Evolutionary conservation across 108 stramenopile species (phyloP).

Genomic region (Cyclotella choctawhatcheeana): DNA sequence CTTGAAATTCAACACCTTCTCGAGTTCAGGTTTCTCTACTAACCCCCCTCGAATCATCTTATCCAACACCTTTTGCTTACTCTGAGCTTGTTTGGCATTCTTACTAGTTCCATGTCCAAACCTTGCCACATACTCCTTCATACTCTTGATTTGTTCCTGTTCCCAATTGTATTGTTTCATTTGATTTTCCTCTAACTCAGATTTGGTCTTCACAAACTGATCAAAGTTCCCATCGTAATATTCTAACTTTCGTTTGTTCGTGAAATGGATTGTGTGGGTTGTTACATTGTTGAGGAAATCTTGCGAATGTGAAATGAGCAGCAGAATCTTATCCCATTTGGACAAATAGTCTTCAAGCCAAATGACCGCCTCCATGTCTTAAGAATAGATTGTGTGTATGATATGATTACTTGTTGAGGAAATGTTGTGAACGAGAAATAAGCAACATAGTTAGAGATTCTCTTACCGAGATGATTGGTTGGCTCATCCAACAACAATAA

Average conservation of each 20-base stretch:
- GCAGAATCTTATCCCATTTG: constrained; percentile 90
- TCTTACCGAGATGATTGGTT: constrained; percentile 97
- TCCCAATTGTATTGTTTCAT: constrained; percentile 98
- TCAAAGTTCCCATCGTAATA: constrained; percentile 99
- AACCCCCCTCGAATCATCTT: constrained; percentile 97
- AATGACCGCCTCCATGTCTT: constrained; percentile 97
- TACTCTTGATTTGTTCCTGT: constrained; percentile 95
- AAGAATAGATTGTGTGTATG: constrained; percentile 92
- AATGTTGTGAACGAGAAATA: too few species aligned
- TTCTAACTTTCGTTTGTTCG: constrained; percentile 72
- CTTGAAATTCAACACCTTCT: constrained; percentile 94
- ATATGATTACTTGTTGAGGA: not conserved
- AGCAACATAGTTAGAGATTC: too few species aligned
- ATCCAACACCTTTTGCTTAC: constrained; percentile 76
- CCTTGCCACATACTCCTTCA: constrained; percentile 98
- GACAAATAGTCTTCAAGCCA: constrained; percentile 96
- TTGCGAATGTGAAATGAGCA: constrained; percentile 89
- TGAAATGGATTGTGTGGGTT: constrained; percentile 96
- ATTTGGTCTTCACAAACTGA: constrained; percentile 94
- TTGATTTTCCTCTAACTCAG: constrained; percentile 93
- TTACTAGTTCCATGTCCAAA: constrained; percentile 99
- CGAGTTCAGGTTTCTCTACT: constrained; percentile 95
- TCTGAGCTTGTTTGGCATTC: constrained; percentile 97
- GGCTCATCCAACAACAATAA: constrained; percentile 93
- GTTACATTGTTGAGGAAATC: constrained; percentile 97